Evolutionary conservation across 768 basidiomycete species (phyloP).

Genomic region (Atractiella rhizophila): DNA sequence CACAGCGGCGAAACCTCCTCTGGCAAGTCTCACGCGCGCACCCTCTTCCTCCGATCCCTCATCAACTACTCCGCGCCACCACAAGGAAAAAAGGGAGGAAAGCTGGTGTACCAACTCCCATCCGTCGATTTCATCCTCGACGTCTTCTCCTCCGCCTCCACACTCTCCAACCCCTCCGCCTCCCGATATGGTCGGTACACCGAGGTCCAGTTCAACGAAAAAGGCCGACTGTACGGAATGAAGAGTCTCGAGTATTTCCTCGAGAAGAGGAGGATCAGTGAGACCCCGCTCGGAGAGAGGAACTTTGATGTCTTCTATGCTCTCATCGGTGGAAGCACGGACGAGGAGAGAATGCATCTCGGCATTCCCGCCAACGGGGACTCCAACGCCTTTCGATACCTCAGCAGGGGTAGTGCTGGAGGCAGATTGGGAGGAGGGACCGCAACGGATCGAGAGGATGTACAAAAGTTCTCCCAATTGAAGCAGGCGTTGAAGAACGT

Average conservation of each 20-base stretch:
- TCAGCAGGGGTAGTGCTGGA: constrained; percentile 45
- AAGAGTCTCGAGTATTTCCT: constrained; percentile 95
- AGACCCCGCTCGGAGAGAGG: constrained; percentile 66
- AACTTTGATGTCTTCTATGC: constrained; percentile 98
- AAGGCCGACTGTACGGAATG: constrained; percentile 60
- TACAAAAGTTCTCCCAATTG: constrained; percentile 23
- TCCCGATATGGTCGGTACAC: constrained; percentile 96
- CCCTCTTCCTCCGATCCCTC: too few relatives aligned
- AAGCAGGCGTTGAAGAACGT: constrained; percentile 81
- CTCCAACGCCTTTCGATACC: constrained; percentile 56
- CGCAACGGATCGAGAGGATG: constrained; percentile 12
- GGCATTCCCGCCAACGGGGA: too few relatives aligned
- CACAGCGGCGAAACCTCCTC: too few relatives aligned
- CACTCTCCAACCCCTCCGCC: constrained; percentile 76
- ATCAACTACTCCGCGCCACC: too few relatives aligned
- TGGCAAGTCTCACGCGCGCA: too few relatives aligned
- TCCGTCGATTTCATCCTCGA: constrained; percentile 89
- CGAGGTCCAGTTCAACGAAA: constrained; percentile 84
- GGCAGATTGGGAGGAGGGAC: constrained; percentile 26
- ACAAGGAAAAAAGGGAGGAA: too few relatives aligned
- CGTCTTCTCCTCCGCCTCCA: constrained; percentile 64
- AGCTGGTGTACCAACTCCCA: constrained; percentile 61
- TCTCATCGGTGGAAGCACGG: constrained; percentile 64
- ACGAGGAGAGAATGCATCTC: constrained; percentile 70
- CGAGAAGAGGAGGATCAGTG: constrained; percentile 66